Evolutionary conservation across 306 rosid species (phyloP), one percentile per base, ranked within the genome.

Genomic region (Albizia julibrissin): DNA sequence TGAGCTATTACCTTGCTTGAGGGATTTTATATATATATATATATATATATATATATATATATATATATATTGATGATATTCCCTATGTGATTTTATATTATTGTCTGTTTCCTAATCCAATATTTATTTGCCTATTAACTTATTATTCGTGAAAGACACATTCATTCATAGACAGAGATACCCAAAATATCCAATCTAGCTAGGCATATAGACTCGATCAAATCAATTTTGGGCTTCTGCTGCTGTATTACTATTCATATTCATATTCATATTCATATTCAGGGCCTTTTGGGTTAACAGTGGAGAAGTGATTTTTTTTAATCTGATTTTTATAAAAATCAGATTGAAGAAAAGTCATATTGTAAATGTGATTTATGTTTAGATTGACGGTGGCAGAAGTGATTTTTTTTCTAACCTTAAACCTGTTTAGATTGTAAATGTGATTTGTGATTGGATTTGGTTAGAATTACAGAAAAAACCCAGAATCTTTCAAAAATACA

Each of bases 81-180:
- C 69, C 79, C 87, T 71, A 83, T 54, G 83, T 50, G 50, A 70
- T 40, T 81, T 65, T 76, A 34, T 34, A 34, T 34, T 34, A 29
- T 80, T 87, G 83, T 83, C 82, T 9, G 39, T 67, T 80, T 77
- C 59, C 46, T 33, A 62, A 13, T 40, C 29, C 8, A 83, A 34
- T 34, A 67, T 69, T 74, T 19, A 9, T 2, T 10, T 61, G 72
- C 39, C 40, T 24, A 50, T 47, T 27, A 58, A 58, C 5, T 18
- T 54, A 58, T 26, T 27, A 50, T 19, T 29, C 68, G 13, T 16
- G 2, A 69, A 40, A 69, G 77, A 67, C 14, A 39, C 47, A 69
- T 33, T 64, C 6, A 75, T 26, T 6, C 21, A 56, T n/a, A 18
- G 9, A 49, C 5, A 54, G 27, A 19, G 33, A 50, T 24, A n/a